These are phyloP conservation scores for Cladophialophora psammophila DNA, from an alignment of 2,329 filamentous ascomycete genomes.

Conservation along the genomic window DNA sequence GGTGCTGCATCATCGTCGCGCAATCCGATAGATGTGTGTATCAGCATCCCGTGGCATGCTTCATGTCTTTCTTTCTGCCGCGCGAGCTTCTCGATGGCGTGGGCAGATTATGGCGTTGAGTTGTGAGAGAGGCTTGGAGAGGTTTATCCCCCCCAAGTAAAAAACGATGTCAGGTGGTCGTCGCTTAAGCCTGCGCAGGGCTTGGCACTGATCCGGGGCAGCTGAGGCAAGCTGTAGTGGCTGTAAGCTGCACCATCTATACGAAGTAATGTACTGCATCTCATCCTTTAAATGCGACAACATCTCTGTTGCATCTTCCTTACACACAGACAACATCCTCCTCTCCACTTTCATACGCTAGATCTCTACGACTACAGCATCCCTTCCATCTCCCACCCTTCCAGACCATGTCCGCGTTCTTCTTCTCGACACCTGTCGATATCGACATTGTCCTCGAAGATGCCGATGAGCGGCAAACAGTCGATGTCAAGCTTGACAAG, in stretches of 20 bases:
- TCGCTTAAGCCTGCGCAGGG: neutral
- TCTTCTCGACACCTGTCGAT: slow-evolving; percentile 97
- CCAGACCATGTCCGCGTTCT: slow-evolving; percentile 87
- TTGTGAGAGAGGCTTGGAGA: neutral
- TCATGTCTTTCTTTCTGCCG: neutral
- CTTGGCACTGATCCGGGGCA: slow-evolving; percentile 1
- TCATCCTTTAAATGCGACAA: neutral
- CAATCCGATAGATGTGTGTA: neutral
- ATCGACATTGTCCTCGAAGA: slow-evolving; percentile 98
- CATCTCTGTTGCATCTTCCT: neutral
- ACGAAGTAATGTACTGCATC: neutral
- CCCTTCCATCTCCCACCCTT: slow-evolving; percentile 1
- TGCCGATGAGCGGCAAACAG: slow-evolving; percentile 89
- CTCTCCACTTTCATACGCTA: neutral
- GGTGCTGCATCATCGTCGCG: neutral
- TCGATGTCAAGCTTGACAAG: slow-evolving; percentile 98
- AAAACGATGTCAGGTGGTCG: neutral
- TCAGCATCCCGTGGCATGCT: neutral
- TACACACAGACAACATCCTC: neutral
- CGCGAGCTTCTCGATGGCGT: neutral
- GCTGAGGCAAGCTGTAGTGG: neutral
- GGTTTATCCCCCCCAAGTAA: neutral
- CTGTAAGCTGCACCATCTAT: no score
- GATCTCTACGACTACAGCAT: neutral
- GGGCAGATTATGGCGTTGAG: neutral